These are phyloP conservation scores for Batrachochytrium dendrobatidis DNA, from an alignment of 371 early-diverging fungal genomes.

Conservation along the genomic window DNA sequence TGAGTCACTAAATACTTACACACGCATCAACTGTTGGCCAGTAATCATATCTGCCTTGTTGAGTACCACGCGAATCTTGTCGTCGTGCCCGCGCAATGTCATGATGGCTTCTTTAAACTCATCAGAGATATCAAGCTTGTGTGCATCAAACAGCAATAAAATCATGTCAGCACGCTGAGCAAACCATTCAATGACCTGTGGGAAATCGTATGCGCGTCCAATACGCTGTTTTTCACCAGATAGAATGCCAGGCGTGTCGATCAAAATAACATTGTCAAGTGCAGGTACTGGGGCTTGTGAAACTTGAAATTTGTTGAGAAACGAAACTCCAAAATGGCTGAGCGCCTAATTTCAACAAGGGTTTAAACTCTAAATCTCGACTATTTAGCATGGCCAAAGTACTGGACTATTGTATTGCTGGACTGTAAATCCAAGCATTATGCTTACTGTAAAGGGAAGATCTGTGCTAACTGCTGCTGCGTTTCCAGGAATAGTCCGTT, in stretches of 20 bases:
- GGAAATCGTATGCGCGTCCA: conserved; percentile 77
- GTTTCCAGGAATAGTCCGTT: conserved; percentile 74
- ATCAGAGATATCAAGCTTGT: conserved; percentile 85
- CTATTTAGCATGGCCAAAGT: background rate
- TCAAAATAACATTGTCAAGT: conserved; percentile 70
- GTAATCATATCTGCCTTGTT: conserved; percentile 84
- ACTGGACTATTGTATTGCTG: background rate
- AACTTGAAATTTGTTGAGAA: conserved; percentile 76
- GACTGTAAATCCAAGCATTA: no score
- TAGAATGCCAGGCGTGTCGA: conserved; percentile 85
- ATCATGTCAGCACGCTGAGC: conserved; percentile 83
- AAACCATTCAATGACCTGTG: conserved; percentile 77
- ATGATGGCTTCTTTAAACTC: conserved; percentile 80
- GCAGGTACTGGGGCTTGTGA: conserved; percentile 65
- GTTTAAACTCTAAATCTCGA: no score
- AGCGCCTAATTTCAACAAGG: conserved; percentile 7
- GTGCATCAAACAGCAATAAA: conserved; percentile 76
- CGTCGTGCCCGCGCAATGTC: conserved; percentile 72
- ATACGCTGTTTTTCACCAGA: conserved; percentile 74
- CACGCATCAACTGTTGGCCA: conserved; percentile 82
- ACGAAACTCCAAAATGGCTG: conserved; percentile 64
- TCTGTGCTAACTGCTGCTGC: conserved; percentile 82
- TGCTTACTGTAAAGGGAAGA: conserved; percentile 55
- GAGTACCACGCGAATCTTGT: conserved; percentile 75
- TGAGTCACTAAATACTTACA: conserved; percentile 42